phyloP scores from a whole-genome alignment of 768 basidiomycete genomes.

The Neoboletus subvelutipes region DNA sequence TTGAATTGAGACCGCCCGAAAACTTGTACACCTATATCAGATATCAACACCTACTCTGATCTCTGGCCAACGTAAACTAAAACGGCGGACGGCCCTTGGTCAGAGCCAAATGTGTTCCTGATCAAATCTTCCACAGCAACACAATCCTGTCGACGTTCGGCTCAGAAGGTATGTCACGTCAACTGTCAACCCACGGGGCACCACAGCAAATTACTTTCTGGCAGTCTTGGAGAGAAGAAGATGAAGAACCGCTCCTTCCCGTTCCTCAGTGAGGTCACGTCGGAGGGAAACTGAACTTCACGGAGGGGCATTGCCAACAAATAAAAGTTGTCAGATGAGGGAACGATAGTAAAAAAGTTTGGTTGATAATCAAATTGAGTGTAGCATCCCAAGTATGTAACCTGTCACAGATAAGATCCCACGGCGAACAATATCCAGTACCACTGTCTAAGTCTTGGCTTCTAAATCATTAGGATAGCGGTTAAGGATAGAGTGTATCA shows the following conservation, averaged over 20 bases:
- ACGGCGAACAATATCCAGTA: constrained; percentile 6
- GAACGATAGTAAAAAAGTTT: constrained; percentile 1
- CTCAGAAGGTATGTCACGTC: constrained; percentile 8
- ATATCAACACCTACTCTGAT: constrained; percentile 48
- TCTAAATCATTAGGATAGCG: constrained; percentile 21
- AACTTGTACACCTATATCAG: background rate
- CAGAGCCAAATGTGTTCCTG: constrained; percentile 46
- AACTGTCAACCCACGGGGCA: constrained; percentile 53
- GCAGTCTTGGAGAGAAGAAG: constrained; percentile 69
- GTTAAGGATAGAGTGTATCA: constrained; percentile 12
- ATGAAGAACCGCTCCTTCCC: constrained; percentile 55
- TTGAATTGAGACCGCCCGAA: background rate
- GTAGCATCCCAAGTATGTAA: constrained; percentile 9
- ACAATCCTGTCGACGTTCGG: constrained; percentile 55
- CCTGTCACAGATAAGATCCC: background rate
- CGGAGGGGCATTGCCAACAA: constrained; percentile 49
- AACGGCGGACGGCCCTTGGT: constrained; percentile 48
- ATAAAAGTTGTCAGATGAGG: background rate
- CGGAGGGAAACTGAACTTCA: constrained; percentile 34
- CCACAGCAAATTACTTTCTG: constrained; percentile 55
- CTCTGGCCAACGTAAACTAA: constrained; percentile 71
- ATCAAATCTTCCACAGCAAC: constrained; percentile 57
- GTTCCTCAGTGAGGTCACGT: constrained; percentile 37
- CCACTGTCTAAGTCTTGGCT: constrained; percentile 1
- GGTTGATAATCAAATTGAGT: background rate